Conservation (phyloP, 768 basidiomycete genomes). For the Pisolithus tinctorius region DNA sequence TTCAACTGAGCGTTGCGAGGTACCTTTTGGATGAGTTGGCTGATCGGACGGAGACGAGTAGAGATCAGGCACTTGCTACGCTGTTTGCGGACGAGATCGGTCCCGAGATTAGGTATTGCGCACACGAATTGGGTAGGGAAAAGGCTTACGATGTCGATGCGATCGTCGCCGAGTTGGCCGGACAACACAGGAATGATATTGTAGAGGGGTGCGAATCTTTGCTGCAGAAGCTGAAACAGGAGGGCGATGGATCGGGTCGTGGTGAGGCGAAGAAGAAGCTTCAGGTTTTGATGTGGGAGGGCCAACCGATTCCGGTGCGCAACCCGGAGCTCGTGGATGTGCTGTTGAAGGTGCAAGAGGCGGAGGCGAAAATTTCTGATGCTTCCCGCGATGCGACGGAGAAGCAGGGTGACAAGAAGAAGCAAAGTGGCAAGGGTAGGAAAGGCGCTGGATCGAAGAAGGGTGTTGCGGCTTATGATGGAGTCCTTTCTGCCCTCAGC, state of each 20-base stretch:
- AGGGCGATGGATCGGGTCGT: constrained; percentile 30
- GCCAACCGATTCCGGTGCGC: constrained; percentile 73
- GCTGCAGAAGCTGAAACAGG: constrained; percentile 42
- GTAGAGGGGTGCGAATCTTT: constrained; percentile 59
- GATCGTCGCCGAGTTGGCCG: constrained; percentile 60
- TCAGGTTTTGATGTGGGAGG: constrained; percentile 68
- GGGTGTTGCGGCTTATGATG: constrained; percentile 83
- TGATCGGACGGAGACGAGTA: constrained; percentile 54
- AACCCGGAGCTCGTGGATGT: constrained; percentile 90
- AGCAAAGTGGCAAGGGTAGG: constrained; percentile 30
- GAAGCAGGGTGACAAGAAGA: constrained; percentile 23
- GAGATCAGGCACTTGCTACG: constrained; percentile 82
- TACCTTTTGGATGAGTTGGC: constrained; percentile 65
- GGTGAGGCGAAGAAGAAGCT: constrained; percentile 48
- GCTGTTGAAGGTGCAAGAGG: constrained; percentile 75
- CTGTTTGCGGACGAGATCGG: constrained; percentile 82
- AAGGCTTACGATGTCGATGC: constrained; percentile 79
- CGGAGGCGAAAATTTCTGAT: constrained; percentile 49
- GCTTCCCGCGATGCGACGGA: constrained; percentile 22
- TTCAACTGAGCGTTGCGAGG: constrained; percentile 74
- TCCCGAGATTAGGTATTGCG: constrained; percentile 88
- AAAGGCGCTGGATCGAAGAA: constrained; percentile 49
- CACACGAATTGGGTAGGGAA: constrained; percentile 75
- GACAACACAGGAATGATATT: constrained; percentile 48
- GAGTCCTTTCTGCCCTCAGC: constrained; percentile 73